Base-by-base conservation (phyloP, 1,284 basidiomycete genomes). In the Coniferiporia weirii region DNA sequence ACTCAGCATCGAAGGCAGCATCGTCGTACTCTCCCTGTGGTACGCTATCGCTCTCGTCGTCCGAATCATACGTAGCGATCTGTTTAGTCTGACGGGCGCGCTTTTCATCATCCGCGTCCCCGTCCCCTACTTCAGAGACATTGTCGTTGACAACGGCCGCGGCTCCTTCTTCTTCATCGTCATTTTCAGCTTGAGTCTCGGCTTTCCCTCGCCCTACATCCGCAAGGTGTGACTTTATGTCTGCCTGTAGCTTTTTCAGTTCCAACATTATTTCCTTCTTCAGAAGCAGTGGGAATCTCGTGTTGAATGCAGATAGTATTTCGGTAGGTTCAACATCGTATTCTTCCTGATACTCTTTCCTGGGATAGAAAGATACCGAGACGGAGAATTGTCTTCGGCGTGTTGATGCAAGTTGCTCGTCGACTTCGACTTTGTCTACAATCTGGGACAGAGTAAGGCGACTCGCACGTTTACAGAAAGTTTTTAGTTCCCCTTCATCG, bases 391-490 rank as follows among this genome's bases (percentile, higher is more conserved):
- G 81, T 63, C 93, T 93, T 63, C 84, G 82, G 47, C 95, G 86
- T 4, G 81, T 86, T 53, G 82, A 78, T 34, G 81, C 81, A 36
- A 98, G 79, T 44, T 81, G 80, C 72, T 99, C 96, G 53, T 77
- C 89, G 34, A 99, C 95, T 0, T 78, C 78, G 43, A 97, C 90
- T 61, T 82, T 81, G 65, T 99, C 93, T 50, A 98, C 82, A 38
- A 98, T 79, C 71, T 98, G 93, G 6, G 95, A 91, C 32, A 99
- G 82, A 10, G 91, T 86, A 36, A 99, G 80, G 20, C 87, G 87
- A 63, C 87, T 93, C 34, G 93, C 93, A 64, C 87, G 83, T 75
- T 98, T 98, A 80, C 95, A 94, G 77, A 98, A 98, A 7, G 77
- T 70, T 61, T 85, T 83, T 57, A 93, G 77, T 62, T 89, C 82